A percentile compares a stretch with the other conserved stretches of the same genome.
phyloP scores from a whole-genome alignment of 805 yeast species.

The Candida nemodendra region DNA sequence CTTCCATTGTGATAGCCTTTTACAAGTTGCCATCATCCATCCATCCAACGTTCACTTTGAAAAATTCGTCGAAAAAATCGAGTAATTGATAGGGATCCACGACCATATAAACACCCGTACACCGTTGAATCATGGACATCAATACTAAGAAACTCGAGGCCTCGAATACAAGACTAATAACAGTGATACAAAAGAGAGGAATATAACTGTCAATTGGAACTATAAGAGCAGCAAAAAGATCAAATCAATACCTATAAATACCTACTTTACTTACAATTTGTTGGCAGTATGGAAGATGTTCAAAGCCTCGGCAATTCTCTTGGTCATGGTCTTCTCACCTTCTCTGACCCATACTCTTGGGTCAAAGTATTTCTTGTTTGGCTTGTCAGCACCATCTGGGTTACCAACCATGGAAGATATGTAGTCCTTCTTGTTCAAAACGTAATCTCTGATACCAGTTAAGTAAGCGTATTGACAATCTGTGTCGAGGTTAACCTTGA shows the following conservation, averaged over 20 bases:
- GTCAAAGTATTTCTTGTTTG: slow-evolving; percentile 99
- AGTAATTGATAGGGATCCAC: slow-evolving; percentile 6
- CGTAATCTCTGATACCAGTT: slow-evolving; percentile 95
- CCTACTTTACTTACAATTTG: slow-evolving; percentile 42
- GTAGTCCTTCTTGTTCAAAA: slow-evolving; percentile 95
- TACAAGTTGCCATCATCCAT: slow-evolving; percentile 16
- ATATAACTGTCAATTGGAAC: not conserved
- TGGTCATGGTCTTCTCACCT: slow-evolving; percentile 98
- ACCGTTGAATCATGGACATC: not conserved
- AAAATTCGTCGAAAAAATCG: slow-evolving; percentile 20
- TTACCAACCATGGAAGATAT: slow-evolving; percentile 86
- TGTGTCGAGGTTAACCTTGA: slow-evolving; percentile 98
- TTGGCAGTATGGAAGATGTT: slow-evolving; percentile 78
- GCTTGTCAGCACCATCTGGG: slow-evolving; percentile 99
- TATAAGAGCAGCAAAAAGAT: no score
- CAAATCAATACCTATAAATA: not conserved
- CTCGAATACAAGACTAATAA: no score
- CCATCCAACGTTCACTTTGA: slow-evolving; percentile 7
- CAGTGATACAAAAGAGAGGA: not conserved
- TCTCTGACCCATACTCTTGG: slow-evolving; percentile 99
- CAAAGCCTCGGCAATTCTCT: slow-evolving; percentile 82
- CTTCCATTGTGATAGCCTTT: no score
- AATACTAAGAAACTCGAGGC: not conserved
- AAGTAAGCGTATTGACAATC: slow-evolving; percentile 99
- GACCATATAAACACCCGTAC: slow-evolving; percentile 11